phyloP scores from a whole-genome alignment of 2,329 filamentous ascomycete genomes.

The Raffaelea deltoideospora region DNA sequence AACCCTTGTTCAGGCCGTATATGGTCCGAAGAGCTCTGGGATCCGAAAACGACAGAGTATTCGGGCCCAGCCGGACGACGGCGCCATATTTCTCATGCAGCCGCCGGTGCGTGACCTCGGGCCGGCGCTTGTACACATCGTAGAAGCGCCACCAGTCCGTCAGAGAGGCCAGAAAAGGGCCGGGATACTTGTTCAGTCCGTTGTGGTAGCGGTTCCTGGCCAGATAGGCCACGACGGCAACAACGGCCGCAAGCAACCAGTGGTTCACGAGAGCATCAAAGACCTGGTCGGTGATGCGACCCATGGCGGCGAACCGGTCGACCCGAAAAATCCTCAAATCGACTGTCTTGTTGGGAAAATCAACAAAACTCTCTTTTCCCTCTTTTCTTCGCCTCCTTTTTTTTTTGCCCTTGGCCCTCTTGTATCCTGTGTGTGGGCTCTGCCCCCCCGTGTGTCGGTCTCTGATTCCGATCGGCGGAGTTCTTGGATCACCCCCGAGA shows the following conservation, averaged over 20 bases:
- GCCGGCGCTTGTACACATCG: conserved; percentile 48
- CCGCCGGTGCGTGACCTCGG: conserved; percentile 51
- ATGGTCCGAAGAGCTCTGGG: conserved; percentile 60
- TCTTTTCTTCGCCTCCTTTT: no score
- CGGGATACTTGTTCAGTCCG: conserved; percentile 57
- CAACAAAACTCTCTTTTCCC: no score
- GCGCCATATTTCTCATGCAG: conserved; percentile 60
- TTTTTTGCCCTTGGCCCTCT: no score
- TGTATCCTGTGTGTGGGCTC: no score
- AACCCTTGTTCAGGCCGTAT: conserved; percentile 71
- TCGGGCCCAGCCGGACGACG: conserved; percentile 61
- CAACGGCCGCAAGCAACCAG: conserved; percentile 24
- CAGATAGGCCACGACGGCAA: conserved; percentile 23
- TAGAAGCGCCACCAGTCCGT: conserved; percentile 64
- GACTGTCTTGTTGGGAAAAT: no score
- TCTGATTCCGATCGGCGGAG: no score
- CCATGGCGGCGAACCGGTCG: conserved; percentile 5
- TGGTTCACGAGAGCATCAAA: conserved; percentile 22
- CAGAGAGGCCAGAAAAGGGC: conserved; percentile 50
- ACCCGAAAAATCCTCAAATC: no score
- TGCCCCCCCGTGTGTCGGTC: no score
- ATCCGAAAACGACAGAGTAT: conserved; percentile 57
- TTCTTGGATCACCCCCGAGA: no score
- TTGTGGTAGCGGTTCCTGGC: conserved; percentile 33
- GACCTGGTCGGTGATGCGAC: conserved; percentile 19